Evolutionary conservation across 805 yeast genomes (phyloP).

Genomic region (Yarrowia sp.): DNA sequence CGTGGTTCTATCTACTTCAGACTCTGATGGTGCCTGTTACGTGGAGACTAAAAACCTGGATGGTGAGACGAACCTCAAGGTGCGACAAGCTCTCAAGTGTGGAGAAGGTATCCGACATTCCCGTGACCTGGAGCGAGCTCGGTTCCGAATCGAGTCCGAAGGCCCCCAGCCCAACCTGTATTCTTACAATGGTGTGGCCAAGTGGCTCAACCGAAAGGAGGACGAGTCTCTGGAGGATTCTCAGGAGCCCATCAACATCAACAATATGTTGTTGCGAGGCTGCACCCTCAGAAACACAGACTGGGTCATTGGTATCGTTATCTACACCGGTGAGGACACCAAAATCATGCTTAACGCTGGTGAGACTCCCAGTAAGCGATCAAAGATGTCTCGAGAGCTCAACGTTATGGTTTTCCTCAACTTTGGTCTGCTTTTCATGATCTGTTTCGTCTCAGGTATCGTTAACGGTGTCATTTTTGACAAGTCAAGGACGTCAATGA

Average conservation of each 20-base stretch:
- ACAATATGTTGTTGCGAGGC: constrained; percentile 69
- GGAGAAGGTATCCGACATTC: constrained; percentile 59
- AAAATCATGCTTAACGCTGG: constrained; percentile 82
- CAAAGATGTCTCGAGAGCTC: constrained; percentile 63
- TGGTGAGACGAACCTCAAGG: constrained; percentile 75
- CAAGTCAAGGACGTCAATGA: constrained; percentile 45
- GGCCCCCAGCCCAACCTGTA: constrained; percentile 64
- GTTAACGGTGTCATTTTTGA: constrained; percentile 64
- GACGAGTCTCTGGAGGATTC: constrained; percentile 63
- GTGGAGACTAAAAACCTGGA: constrained; percentile 71
- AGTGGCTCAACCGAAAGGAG: constrained; percentile 49
- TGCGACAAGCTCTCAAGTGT: constrained; percentile 53
- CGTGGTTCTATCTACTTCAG: constrained; percentile 63
- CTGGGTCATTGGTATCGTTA: constrained; percentile 70
- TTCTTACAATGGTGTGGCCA: constrained; percentile 62
- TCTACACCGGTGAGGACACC: constrained; percentile 72
- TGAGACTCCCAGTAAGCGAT: constrained; percentile 69
- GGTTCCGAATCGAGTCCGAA: constrained; percentile 64
- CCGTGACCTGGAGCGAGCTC: constrained; percentile 53
- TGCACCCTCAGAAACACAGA: constrained; percentile 69
- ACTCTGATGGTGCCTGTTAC: constrained; percentile 65
- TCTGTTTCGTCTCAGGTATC: constrained; percentile 69
- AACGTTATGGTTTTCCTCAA: constrained; percentile 65
- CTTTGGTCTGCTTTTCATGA: constrained; percentile 56
- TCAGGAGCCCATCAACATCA: constrained; percentile 60